Base-by-base conservation (phyloP, 2,329 filamentous ascomycete species). In the Cercospora sp. region DNA sequence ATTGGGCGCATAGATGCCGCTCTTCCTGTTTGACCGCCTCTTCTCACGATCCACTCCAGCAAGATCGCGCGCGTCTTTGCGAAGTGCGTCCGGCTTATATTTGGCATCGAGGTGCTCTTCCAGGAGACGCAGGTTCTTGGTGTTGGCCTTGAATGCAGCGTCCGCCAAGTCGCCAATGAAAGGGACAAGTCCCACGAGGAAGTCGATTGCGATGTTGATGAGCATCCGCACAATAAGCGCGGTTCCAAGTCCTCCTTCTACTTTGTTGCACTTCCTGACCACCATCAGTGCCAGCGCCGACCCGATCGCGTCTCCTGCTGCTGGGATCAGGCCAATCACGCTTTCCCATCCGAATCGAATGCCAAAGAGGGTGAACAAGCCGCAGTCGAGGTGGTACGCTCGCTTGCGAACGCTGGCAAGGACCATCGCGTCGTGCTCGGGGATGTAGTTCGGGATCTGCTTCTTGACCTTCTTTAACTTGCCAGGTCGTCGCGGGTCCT, bases 341-440 rank as follows among this genome's bases (percentile, higher is more conserved):
- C 90, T 91, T 62, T 91, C 88, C 93, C 93, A 97, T 64, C 95
- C 95, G 77, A 98, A 94, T 67, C 90, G 88, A 68, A 97, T 86
- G 53, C 93, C 93, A 71, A 91, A 87, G 76, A 92, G 87, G 76
- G 87, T 93, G 83, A 94, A 96, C 5, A 97, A 86, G 65, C 87
- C 88, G 84, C 93, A 91, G 79, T 98, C 95, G 28, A 97, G 87
- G 42, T 88, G 86, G 80, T 97, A 97, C 36, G 95, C 93, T 67
- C 91, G 87, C 74, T 90, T 87, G 80, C 97, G 94, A 74, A 97
- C 92, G 74, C 90, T 91, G 74, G 91, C 96, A 71, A 98, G 88
- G 73, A 97, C 85, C 71, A 90, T 86, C 75, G 86, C 89, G 80
- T 99, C 95, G 74, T 97, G 87, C 30, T 90, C 83, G 18, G 93